Conservation (phyloP, 345 rosid genomes). For the Citrus maxima region DNA sequence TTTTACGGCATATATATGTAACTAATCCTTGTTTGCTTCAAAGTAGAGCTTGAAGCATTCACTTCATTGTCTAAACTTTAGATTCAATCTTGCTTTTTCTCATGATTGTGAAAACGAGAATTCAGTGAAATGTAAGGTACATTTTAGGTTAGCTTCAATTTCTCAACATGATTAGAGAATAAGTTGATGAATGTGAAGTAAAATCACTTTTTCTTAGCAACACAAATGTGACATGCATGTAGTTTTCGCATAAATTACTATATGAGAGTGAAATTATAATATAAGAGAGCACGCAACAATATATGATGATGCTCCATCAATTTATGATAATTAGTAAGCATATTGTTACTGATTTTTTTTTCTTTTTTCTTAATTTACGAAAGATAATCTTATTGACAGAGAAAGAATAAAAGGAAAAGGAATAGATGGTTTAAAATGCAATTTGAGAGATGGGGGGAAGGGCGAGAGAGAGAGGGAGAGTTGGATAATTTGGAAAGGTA, state of each 20-base stretch:
- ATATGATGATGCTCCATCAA: no score
- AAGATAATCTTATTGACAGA: no score
- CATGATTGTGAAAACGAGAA: conserved; percentile 3
- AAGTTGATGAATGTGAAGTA: background rate
- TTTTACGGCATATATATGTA: background rate
- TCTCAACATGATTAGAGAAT: background rate
- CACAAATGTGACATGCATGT: no score
- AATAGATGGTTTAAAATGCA: conserved; percentile 1
- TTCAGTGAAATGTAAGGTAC: background rate
- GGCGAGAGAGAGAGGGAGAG: background rate
- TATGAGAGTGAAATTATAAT: no score
- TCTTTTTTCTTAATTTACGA: no score
- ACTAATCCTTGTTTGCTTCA: conserved; percentile 13
- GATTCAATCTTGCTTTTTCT: background rate
- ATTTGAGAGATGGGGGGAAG: background rate
- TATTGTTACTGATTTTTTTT: no score
- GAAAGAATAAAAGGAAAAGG: no score
- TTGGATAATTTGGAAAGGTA: background rate
- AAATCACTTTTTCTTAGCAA: no score
- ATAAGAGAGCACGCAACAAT: no score
- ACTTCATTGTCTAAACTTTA: background rate
- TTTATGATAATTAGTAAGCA: no score
- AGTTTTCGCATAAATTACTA: no score
- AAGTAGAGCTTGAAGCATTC: background rate
- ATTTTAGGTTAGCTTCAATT: no score